Conservation (phyloP, 768 basidiomycete species). For the Kwoniella mangroviensis region DNA sequence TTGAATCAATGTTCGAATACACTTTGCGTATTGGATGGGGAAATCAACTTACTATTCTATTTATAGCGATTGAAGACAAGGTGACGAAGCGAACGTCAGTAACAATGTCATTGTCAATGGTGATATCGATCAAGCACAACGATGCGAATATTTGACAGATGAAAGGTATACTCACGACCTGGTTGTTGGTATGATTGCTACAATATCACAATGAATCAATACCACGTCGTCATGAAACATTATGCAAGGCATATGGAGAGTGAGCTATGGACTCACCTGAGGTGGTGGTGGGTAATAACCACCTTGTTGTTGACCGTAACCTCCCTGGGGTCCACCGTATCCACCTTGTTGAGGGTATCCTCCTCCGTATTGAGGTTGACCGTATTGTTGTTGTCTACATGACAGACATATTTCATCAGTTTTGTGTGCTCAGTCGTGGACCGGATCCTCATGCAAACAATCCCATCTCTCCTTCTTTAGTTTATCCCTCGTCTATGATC, state of each 20-base stretch:
- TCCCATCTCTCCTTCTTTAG: too few relatives aligned
- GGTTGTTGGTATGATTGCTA: conserved; percentile 48
- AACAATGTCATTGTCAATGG: too few relatives aligned
- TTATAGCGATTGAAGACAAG: conserved; percentile 5
- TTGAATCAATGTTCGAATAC: not conserved
- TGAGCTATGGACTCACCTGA: conserved; percentile 26
- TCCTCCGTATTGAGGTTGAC: conserved; percentile 22
- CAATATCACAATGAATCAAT: not conserved
- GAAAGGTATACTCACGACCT: conserved; percentile 33
- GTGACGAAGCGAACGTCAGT: not conserved
- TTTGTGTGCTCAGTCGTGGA: too few relatives aligned
- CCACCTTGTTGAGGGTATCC: conserved; percentile 39
- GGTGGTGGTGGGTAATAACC: conserved; percentile 52
- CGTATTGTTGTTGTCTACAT: conserved; percentile 26
- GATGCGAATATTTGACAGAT: not conserved
- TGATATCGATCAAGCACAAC: too few relatives aligned
- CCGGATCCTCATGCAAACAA: too few relatives aligned
- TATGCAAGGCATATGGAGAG: not conserved
- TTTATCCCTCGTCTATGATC: too few relatives aligned
- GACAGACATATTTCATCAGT: too few relatives aligned
- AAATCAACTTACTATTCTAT: conserved; percentile 44
- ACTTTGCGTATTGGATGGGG: not conserved
- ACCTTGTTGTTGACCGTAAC: conserved; percentile 36
- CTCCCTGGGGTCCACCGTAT: conserved; percentile 30
- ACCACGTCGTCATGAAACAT: too few relatives aligned